Evolutionary conservation across 257 asterid species (phyloP), one percentile per base, ranked within the genome.

Genomic region (Rhazya stricta): DNA sequence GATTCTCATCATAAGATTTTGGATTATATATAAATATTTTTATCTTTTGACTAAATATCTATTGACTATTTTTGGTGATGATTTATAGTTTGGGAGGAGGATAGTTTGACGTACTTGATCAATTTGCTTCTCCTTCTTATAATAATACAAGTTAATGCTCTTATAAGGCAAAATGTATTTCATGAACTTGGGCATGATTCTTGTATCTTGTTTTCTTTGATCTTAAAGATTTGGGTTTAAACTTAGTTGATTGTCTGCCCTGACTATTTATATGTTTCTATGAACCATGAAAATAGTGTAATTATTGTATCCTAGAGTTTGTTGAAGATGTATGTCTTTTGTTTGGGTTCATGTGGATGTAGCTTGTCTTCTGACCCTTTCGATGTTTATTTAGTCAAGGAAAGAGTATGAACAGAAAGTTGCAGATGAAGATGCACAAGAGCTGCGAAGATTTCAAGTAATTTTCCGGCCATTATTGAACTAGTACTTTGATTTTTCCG

Each of bases 401-500:
- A 88, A 82, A 81, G 96, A 92, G 67, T 82, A 86, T 71, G 99
- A 94, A 83, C 90, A 80, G 29, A 90, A 94, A 79, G 58, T 90
- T 73, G 97, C 95, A 56, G 94, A 88, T 76, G 97, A 92, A 83
- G 99, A 94, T 84, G 92, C 85, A 74, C 79, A 77, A 72, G 85
- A 89, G 82, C 91, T 92, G 78, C 91, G 77, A 66, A 82, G 86
- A 83, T 94, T 94, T 83, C 97, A 92, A 91, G 98, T 93, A 77
- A 69, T 65, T 76, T 69, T 73, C 77, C 71, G n/a, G 34, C 56
- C 70, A 68, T 46, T 75, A 73, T 5, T 11, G 51, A 62, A 19
- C 72, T 83, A 54, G 63, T 62, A 12, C 42, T 77, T 61, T 60
- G 10, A 43, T 36, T 37, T 41, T 34, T 63, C 27, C 25, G 4